Evolutionary conservation across 768 basidiomycete species (phyloP).

Genomic region (Floccularia luteovirens): DNA sequence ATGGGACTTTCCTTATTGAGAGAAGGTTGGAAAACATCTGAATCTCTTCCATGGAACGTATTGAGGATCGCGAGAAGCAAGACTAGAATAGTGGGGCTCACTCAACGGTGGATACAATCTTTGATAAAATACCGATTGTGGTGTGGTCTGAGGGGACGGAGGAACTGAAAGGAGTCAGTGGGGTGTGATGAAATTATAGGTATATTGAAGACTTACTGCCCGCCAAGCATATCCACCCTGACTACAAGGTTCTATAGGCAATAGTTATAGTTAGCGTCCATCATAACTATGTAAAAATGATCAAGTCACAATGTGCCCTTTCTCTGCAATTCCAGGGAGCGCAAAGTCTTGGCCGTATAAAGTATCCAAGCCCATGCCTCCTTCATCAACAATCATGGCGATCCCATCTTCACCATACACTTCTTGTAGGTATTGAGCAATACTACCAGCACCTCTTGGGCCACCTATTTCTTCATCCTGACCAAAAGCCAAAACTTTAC

Average conservation of each 20-base stretch:
- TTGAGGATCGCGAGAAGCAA: neutral
- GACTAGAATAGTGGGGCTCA: slow-evolving; percentile 4
- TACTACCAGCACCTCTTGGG: slow-evolving; percentile 17
- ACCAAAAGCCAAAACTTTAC: slow-evolving; percentile 20
- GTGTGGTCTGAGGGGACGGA: slow-evolving; percentile 18
- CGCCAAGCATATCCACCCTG: slow-evolving; percentile 20
- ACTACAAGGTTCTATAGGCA: slow-evolving; percentile 16
- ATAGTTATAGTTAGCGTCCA: neutral
- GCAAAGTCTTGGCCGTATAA: slow-evolving; percentile 16
- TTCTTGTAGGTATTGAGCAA: slow-evolving; percentile 14
- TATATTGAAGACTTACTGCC: slow-evolving; percentile 15
- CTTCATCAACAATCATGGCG: slow-evolving; percentile 24
- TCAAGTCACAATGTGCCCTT: slow-evolving; percentile 13
- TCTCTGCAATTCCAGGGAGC: slow-evolving; percentile 23
- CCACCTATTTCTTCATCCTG: slow-evolving; percentile 26
- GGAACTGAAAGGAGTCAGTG: slow-evolving; percentile 10
- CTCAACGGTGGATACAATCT: slow-evolving; percentile 21
- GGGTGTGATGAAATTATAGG: neutral
- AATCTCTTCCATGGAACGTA: slow-evolving; percentile 12
- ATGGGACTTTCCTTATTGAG: slow-evolving; percentile 16
- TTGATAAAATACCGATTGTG: slow-evolving; percentile 21
- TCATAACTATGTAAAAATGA: neutral
- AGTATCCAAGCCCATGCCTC: slow-evolving; percentile 18
- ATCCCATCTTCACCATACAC: slow-evolving; percentile 19
- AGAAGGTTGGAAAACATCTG: slow-evolving; percentile 15